Base-by-base conservation (phyloP, 768 basidiomycete genomes). In the Boletus pseudopeckii region DNA sequence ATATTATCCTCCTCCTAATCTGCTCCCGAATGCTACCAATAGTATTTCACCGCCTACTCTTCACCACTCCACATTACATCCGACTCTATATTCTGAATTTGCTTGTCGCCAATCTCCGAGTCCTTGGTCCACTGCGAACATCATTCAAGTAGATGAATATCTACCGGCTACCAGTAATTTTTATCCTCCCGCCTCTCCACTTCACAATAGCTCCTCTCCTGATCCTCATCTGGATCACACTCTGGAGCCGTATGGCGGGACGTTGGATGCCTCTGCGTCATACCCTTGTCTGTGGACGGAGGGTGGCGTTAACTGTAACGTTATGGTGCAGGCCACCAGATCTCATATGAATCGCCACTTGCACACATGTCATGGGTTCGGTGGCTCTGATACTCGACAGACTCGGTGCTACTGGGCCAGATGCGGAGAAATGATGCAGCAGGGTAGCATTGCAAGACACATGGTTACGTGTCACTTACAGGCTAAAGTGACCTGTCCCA, bases 371-470 rank as follows among this genome's bases (percentile, higher is more conserved):
- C 65, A 68, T 34, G 60, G 56, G 11, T 66, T 66, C 17, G 43
- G 56, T 1, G 65, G 65, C 28, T 48, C 63, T 44, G 65, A 66
- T 17, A 51, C 56, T 42, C 60, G 39, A 48, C 60, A 51, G 28
- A 58, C 55, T 18, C 56, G 34, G 33, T 68, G 65, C 52, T 22
- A 34, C 38, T 68, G 66, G 66, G 43, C 37, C 1, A 53, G 57
- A 44, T 66, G 66, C 28, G 38, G 36, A 22, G 58, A 59, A 28
- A 53, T 22, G 28, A 66, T 66, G 65, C 66, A 66, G 14, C 65
- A 65, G 38, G 65, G 66, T 26, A 68, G 63, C 53, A 60, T 66
- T 20, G 65, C 63, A 10, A 65, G 66, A 34, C 66, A 66, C 26
- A 44, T 60, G 56, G 66, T 66, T 18, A 63, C 65, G 4, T 63